phyloP scores from a whole-genome alignment of 176 grass and related monocot species.

The Miscanthus lutarioriparius region DNA sequence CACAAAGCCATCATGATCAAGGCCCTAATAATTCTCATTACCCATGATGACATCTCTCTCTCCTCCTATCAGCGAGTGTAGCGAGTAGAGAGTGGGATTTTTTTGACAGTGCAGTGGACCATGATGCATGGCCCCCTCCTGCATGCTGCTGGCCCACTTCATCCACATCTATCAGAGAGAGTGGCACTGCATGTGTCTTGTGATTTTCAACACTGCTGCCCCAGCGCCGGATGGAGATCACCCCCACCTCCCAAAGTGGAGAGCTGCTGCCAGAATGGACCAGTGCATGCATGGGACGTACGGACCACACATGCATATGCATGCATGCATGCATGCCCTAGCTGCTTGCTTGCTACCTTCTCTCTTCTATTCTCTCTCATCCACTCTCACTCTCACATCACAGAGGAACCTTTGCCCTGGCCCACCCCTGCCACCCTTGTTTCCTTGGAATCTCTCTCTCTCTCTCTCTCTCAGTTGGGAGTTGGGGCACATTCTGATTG shows the following conservation, averaged over 20 bases:
- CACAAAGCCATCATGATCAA: slow-evolving; percentile 35
- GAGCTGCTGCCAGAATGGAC: not conserved
- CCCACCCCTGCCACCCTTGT: slow-evolving; percentile 33
- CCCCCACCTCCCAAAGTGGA: slow-evolving; percentile 31
- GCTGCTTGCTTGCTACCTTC: not conserved
- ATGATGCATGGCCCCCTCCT: not conserved
- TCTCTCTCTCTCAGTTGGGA: not conserved
- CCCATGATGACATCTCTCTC: slow-evolving; percentile 8
- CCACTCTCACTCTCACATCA: slow-evolving; percentile 16
- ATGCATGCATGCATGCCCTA: slow-evolving; percentile 9
- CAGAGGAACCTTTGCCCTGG: slow-evolving; percentile 29
- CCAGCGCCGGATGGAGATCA: slow-evolving; percentile 32
- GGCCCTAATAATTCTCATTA: slow-evolving; percentile 47
- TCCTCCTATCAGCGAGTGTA: not conserved
- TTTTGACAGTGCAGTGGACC: not conserved
- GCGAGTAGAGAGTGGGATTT: not conserved
- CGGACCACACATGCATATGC: slow-evolving; percentile 1
- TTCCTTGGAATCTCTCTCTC: slow-evolving; percentile 39
- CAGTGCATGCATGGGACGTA: slow-evolving; percentile 4
- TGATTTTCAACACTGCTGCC: slow-evolving; percentile 24
- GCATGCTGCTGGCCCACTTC: not conserved
- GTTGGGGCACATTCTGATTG: slow-evolving; percentile 33
- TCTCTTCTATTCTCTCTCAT: not conserved
- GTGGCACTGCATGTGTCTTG: slow-evolving; percentile 32
- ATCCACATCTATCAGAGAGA: slow-evolving; percentile 12